Evolutionary conservation across 352 stramenopile genomes (phyloP), one percentile per base, ranked within the genome.

Genomic region (Pythium biforme): DNA sequence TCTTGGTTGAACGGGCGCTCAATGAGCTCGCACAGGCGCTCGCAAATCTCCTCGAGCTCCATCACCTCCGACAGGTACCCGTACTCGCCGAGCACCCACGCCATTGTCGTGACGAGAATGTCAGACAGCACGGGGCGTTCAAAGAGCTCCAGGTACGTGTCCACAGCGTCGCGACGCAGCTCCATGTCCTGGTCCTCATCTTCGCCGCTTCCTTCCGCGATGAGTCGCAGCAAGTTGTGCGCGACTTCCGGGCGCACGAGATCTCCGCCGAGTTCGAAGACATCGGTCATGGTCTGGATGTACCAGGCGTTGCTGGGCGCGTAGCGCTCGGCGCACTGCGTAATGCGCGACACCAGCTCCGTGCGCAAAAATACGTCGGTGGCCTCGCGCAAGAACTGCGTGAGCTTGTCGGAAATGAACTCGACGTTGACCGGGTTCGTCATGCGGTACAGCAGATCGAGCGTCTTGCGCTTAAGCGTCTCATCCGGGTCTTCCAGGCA

Each of bases 341-440:
- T 99, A 53, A 99, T 98, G 58, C 97, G 95, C 10, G 83, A 93
- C 27, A 99, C 98, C 27, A 99, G 85, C 68, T 99, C 96, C 29
- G 92, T 92, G 17, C 97, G 97, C 23, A 99, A 73, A 68, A 99
- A 99, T n/a, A 98, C 90, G 69, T 99, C 97, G 6, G 90, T 98
- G 3, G 97, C 97, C 56, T 95, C 89, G 47, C 92, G 80, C 69
- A 99, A 74, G 64, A 98, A 98, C 64, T 97, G 88, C 23, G 99
- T 90, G 29, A 99, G 86, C 71, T 99, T 99, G 55, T 99, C 97
- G 4, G 94, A 95, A 73, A 99, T 99, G 69, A 99, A 99, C 76
- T 99, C 97, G 8, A 99, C 97, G 75, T 99, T 99, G 50, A 99
- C 96, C 2, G 97, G 96, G 82, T 99, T 99, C 23, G 95, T 99